phyloP scores from a whole-genome alignment of 257 asterid species.

The Solanum pinnatisectum region DNA sequence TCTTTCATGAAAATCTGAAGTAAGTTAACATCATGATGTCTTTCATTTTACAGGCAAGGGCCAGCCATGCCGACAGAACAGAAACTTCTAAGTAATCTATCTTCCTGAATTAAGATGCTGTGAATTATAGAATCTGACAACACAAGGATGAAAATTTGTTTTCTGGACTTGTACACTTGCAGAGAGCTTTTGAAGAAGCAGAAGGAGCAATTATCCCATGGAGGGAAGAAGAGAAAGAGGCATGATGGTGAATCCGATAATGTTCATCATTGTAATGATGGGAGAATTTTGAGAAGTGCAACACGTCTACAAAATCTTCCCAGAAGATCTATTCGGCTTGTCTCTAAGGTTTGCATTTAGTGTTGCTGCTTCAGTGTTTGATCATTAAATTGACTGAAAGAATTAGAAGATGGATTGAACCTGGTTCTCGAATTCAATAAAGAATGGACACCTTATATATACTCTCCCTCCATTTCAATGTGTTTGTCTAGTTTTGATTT shows the following conservation, averaged over 20 bases:
- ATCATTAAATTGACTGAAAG: neutral
- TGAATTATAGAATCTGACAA: neutral
- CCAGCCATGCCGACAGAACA: neutral
- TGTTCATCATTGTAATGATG: neutral
- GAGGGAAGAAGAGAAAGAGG: slow-evolving; percentile 5
- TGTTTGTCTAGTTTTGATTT: neutral
- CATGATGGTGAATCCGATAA: neutral
- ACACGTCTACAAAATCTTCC: neutral
- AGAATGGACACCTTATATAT: neutral
- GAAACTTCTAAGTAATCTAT: slow-evolving; percentile 7
- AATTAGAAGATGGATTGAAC: neutral
- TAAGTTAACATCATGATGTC: neutral
- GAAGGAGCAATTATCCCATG: neutral
- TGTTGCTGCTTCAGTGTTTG: neutral
- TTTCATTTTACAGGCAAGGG: neutral
- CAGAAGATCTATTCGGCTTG: slow-evolving; percentile 12
- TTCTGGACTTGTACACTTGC: neutral
- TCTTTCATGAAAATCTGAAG: neutral
- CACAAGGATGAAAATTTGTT: neutral
- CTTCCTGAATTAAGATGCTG: neutral
- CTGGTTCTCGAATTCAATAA: neutral
- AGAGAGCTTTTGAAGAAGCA: neutral
- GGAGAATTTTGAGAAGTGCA: slow-evolving; percentile 19
- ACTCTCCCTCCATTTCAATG: neutral
- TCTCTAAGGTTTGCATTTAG: slow-evolving; percentile 1